Conservation (phyloP, 2,329 filamentous ascomycete genomes). For the Neofusicoccum cordaticola region DNA sequence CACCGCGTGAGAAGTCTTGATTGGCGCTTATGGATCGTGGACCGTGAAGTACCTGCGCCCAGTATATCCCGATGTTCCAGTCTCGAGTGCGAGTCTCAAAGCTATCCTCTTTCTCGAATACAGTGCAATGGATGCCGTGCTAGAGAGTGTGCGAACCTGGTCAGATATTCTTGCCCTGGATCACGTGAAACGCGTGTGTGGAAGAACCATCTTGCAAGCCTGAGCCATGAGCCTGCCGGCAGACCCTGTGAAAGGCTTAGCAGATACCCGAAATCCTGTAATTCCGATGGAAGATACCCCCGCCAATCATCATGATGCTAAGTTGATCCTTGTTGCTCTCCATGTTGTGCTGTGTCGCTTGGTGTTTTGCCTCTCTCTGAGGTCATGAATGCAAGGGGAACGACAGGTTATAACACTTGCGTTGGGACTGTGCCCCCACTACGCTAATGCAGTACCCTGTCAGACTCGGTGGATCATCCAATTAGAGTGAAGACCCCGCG, state of each 20-base stretch:
- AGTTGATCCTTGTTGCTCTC: neutral
- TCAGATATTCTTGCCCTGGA: neutral
- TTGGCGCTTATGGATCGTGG: neutral
- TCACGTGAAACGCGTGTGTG: neutral
- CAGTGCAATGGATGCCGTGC: constrained; percentile 44
- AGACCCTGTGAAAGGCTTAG: constrained; percentile 29
- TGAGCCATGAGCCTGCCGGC: constrained; percentile 44
- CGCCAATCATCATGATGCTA: constrained; percentile 3
- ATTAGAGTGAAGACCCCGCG: too few species aligned
- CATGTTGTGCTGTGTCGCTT: neutral
- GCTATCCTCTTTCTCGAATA: constrained; percentile 56
- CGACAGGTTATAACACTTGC: too few species aligned
- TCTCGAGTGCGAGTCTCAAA: constrained; percentile 48
- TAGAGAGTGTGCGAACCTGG: constrained; percentile 17
- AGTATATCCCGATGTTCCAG: constrained; percentile 65
- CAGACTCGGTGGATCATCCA: too few species aligned
- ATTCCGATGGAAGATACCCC: neutral
- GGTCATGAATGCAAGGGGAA: too few species aligned
- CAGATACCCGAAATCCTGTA: constrained; percentile 28
- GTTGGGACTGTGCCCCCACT: too few species aligned
- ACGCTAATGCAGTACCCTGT: too few species aligned
- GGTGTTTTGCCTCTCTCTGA: too few species aligned
- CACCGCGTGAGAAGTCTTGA: neutral
- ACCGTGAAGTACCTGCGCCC: constrained; percentile 43
- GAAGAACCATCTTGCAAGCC: constrained; percentile 37